Base-by-base conservation (phyloP, 1,139 yeast species). In the Blastobotrys arbuscula region DNA sequence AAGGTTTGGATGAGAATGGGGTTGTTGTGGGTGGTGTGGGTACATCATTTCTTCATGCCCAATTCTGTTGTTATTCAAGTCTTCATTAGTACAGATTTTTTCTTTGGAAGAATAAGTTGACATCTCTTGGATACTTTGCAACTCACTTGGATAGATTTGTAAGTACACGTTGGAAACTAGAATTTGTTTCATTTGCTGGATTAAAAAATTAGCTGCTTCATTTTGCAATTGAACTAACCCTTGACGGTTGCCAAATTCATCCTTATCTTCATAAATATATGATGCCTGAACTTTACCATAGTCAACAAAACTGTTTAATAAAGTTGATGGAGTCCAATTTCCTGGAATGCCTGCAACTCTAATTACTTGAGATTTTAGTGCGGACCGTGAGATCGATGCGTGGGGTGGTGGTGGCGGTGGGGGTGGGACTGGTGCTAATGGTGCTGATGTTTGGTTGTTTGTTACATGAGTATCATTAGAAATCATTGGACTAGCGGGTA, bases 281-380 rank as follows among this genome's bases (percentile, higher is more conserved):
- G 53, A 46, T 5, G 55, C 48, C 16, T 50, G 47, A 21, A 50
- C 50, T 18, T 37, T 30, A 16, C 49, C 49, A 37, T 51, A 55
- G 21, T 46, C 34, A 2, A 52, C n/a, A 39, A 56, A 56, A 16
- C 52, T 43, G 4, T 49, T 49, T 36, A 40, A 54, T 20, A 56
- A 40, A 13, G 45, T 47, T 23, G 45, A 47, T 10, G 59, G 55
- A 19, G 43, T 44, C 59, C 59, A 56, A 8, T 24, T 35, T 16
- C 50, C 49, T 5, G 59, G 59, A 39, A 56, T 53, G 4, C 55
- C 58, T 9, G 48, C 53, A 10, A 55, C 45, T 37, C 55, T 47
- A 16, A 55, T 35, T 8, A 52, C 52, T n/a, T 31, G 39, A 24
- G 48, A 38, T 26, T 33, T 28, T 15, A 12, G 36, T 34, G 20